phyloP scores from a whole-genome alignment of 2,329 filamentous ascomycete species.

The Fusarium avenaceum region DNA sequence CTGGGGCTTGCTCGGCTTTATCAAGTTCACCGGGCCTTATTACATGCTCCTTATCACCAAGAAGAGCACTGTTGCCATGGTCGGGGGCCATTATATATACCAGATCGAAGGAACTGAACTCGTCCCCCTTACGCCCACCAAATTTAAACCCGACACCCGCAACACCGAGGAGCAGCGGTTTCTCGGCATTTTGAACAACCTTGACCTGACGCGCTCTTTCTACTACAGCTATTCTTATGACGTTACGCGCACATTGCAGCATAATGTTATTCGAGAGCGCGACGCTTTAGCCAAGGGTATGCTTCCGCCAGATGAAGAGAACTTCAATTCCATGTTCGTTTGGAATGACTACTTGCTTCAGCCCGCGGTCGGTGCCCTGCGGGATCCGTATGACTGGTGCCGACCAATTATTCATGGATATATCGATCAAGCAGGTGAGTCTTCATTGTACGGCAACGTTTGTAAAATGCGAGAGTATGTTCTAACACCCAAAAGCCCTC shows the following conservation, averaged over 20 bases:
- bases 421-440: constrained; percentile 82
- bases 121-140: constrained; percentile 84
- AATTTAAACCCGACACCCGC: constrained; percentile 79
- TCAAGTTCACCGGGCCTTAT: constrained; percentile 93
- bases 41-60: constrained; percentile 99
- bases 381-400: constrained; percentile 94
- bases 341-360: constrained; percentile 94
- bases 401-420: constrained; percentile 96
- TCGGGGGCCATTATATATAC: constrained; percentile 96
- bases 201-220: constrained; percentile 91
- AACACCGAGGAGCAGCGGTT: constrained; percentile 93
- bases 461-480: neutral
- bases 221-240: constrained; percentile 99
- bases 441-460: neutral
- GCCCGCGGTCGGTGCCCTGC: constrained; percentile 77
- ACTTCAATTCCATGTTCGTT: constrained; percentile 96
- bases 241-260: constrained; percentile 90
- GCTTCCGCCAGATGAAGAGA: constrained; percentile 68
- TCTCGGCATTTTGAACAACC: constrained; percentile 86
- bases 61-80: constrained; percentile 93
- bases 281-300: constrained; percentile 75
- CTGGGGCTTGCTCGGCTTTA: constrained; percentile 95
- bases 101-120: constrained; percentile 95
- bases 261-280: constrained; percentile 89
- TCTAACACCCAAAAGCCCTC: constrained; percentile 62